Base-by-base conservation (phyloP, 2,329 filamentous ascomycete species). In the Parastagonospora nodorum region DNA sequence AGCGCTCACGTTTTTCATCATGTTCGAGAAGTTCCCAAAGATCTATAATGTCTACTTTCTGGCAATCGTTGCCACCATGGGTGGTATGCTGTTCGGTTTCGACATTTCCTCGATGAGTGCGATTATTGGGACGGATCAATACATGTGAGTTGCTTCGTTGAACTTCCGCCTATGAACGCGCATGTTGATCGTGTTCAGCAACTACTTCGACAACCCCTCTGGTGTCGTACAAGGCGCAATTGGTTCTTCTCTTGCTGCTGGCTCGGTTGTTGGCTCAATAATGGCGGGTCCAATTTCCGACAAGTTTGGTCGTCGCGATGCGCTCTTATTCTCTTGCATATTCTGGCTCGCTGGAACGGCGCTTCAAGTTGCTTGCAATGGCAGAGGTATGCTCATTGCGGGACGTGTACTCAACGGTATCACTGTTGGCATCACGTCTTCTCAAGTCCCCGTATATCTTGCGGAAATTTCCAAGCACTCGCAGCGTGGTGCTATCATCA, bases 41-140 rank as follows among this genome's bases (percentile, higher is more conserved):
- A 77, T 79, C 50, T 81, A 81, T 68, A 83, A 83, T 71, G 74
- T 77, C 51, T 80, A 81, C 63, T 80, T 83, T 54, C 71, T 83
- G 48, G 80, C 80, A 15, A 67, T 78, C 39, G 75, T 83, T 42
- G 76, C 80, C 48, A 83, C 80, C 0, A 72, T 82, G 33, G 81
- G 80, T 36, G 81, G 80, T 15, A 77, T 78, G 75, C 69, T 80
- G 64, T 83, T 83, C 51, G 81, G 81, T 46, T 83, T 84, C 59
- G 82, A 84, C 63, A 82, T 83, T 51, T 79, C 77, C 6, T 82
- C 79, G 4, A 82, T 83, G 78, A 77, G 74, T 42, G 81, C 80
- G 36, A 80, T 81, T 54, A 77, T 83, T 42, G 77, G 76, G 32
- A 80, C 80, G 0, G 40, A 72, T 1, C 80, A 82, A 60, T 82